phyloP scores from a whole-genome alignment of 1,284 basidiomycete species.

The Leccinum pachyderme region DNA sequence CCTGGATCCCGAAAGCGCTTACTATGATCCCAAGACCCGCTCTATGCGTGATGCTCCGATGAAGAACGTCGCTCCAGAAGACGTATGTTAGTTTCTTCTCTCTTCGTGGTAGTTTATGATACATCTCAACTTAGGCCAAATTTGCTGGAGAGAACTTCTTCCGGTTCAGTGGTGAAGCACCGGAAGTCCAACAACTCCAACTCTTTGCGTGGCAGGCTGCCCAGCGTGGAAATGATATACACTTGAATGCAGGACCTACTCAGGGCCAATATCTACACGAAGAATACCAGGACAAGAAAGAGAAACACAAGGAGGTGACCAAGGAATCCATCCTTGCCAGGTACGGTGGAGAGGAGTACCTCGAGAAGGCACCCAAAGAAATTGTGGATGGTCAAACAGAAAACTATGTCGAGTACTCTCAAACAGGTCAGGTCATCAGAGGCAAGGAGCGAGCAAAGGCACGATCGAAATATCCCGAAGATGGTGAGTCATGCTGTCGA shows the following conservation, averaged over 20 bases:
- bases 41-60: constrained; percentile 98
- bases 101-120: constrained; percentile 9
- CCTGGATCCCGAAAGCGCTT: constrained; percentile 91
- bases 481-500: constrained; percentile 55
- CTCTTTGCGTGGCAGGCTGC: constrained; percentile 98
- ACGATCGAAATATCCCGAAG: constrained; percentile 92
- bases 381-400: constrained; percentile 93
- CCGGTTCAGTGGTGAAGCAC: constrained; percentile 87
- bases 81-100: constrained; percentile 50
- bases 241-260: constrained; percentile 95
- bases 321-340: constrained; percentile 85
- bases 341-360: constrained; percentile 94
- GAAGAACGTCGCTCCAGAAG: constrained; percentile 76
- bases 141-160: constrained; percentile 98
- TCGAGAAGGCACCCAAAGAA: constrained; percentile 86
- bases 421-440: constrained; percentile 88
- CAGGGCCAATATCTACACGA: constrained; percentile 90
- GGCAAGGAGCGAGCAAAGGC: constrained; percentile 87
- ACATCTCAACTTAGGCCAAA: constrained; percentile 52
- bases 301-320: constrained; percentile 82
- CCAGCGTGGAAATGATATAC: constrained; percentile 90
- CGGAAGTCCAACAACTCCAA: constrained; percentile 88
- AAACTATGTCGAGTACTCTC: constrained; percentile 96
- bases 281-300: constrained; percentile 91
- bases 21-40: constrained; percentile 99